These are phyloP conservation scores for Monosporascus sp. DNA, from an alignment of 2,329 filamentous ascomycete genomes.

Conservation along the genomic window DNA sequence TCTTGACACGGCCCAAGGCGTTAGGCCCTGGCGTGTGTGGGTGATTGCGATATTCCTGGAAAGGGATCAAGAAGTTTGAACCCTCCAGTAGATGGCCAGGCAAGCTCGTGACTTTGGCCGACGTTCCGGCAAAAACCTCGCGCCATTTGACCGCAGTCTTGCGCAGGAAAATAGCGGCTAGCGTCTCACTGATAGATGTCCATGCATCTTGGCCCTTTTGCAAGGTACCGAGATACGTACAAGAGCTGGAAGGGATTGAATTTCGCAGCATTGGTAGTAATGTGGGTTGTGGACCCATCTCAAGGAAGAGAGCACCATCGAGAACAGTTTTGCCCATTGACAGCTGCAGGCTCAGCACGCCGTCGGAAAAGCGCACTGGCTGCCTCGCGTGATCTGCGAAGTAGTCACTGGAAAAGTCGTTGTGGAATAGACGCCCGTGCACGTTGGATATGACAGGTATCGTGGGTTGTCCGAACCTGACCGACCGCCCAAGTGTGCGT, in stretches of 20 bases:
- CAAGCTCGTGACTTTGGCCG: constrained; percentile 4
- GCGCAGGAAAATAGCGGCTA: constrained; percentile 1
- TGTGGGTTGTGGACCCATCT: constrained; percentile 6
- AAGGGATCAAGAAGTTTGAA: too few relatives aligned
- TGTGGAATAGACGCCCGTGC: not conserved
- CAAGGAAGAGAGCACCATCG: not conserved
- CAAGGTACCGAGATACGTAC: constrained; percentile 3
- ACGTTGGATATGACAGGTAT: constrained; percentile 12
- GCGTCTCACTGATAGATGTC: constrained; percentile 2
- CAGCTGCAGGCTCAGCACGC: not conserved
- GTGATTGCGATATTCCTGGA: too few relatives aligned
- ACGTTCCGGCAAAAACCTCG: constrained; percentile 2
- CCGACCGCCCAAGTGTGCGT: too few relatives aligned
- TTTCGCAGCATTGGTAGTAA: constrained; percentile 5
- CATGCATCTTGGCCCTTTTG: constrained; percentile 3
- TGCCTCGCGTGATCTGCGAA: constrained; percentile 4
- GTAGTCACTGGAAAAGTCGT: constrained; percentile 4
- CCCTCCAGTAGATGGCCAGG: not conserved
- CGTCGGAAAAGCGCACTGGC: constrained; percentile 1
- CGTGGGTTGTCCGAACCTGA: constrained; percentile 4
- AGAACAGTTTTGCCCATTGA: too few relatives aligned
- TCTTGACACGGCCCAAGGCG: too few relatives aligned
- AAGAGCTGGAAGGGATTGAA: not conserved
- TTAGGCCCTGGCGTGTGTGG: too few relatives aligned
- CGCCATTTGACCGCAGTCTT: constrained; percentile 2